A percentile compares a stretch with the other conserved stretches of the same genome.
Evolutionary conservation across 176 grass and related monocot species (phyloP).

Genomic region (Avena atlantica): DNA sequence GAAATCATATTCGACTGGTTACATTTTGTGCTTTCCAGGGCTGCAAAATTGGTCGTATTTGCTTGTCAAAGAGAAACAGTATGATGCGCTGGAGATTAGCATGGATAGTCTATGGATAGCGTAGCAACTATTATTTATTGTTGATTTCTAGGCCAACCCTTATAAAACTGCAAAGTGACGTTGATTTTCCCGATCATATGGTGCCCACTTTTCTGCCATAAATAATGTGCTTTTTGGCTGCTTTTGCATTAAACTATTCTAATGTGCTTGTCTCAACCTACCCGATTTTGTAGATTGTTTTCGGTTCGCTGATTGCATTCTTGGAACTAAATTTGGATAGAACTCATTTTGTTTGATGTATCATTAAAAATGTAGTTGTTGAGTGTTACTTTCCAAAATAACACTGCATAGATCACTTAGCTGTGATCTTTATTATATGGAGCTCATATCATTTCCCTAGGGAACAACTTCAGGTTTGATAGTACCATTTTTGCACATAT

Average conservation of each 20-base stretch:
- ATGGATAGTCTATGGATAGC: conserved; percentile 8
- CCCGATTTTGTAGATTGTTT: neutral
- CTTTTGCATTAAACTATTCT: conserved; percentile 3
- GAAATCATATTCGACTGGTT: conserved; percentile 12
- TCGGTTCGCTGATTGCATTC: conserved; percentile 1
- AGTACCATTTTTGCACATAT: neutral
- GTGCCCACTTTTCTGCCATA: conserved; percentile 15
- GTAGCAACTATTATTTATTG: conserved; percentile 11
- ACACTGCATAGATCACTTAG: neutral
- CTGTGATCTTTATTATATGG: neutral
- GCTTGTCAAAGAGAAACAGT: conserved; percentile 39
- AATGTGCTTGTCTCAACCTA: conserved; percentile 10
- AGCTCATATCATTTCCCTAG: neutral
- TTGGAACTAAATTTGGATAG: neutral
- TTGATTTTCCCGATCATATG: conserved; percentile 29
- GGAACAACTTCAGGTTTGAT: neutral
- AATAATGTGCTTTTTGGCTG: conserved; percentile 27
- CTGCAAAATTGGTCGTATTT: conserved; percentile 53
- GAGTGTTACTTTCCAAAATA: neutral
- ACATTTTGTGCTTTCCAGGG: conserved; percentile 39
- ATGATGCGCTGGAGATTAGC: conserved; percentile 9
- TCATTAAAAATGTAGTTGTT: neutral
- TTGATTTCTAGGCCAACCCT: conserved; percentile 28
- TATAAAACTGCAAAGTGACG: conserved; percentile 15
- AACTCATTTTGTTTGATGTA: neutral